These are phyloP conservation scores for Typha latifolia DNA, from an alignment of 176 grass and related monocot genomes.

Conservation along the genomic window DNA sequence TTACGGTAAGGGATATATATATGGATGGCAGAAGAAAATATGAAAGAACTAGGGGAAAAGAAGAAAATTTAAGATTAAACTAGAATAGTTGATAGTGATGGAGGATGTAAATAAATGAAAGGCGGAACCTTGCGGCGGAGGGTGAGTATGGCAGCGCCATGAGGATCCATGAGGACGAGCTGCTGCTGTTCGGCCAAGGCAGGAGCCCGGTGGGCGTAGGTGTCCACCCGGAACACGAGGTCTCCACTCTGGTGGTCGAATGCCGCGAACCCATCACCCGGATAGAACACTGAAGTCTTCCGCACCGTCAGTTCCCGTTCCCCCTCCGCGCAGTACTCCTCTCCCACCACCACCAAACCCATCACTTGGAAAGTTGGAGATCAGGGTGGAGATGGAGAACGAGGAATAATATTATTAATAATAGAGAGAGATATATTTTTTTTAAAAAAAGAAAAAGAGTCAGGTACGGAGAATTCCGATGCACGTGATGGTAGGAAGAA, in stretches of 20 bases:
- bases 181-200: conserved; percentile 31
- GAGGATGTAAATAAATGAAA: no score
- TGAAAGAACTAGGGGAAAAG: background rate
- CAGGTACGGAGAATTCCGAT: no score
- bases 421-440: no score
- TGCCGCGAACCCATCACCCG: conserved; percentile 69
- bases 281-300: conserved; percentile 82
- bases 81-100: background rate
- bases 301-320: conserved; percentile 83
- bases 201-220: conserved; percentile 38
- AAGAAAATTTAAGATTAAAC: background rate
- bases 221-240: conserved; percentile 78
- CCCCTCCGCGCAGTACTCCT: conserved; percentile 49
- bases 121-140: conserved; percentile 31
- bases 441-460: no score
- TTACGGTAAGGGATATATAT: no score
- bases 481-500: no score
- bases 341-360: conserved; percentile 31
- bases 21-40: background rate
- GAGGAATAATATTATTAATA: no score
- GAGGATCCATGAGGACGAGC: conserved; percentile 55
- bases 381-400: no score
- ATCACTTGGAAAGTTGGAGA: background rate
- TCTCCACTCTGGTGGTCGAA: conserved; percentile 79
- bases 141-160: conserved; percentile 52